Base-by-base conservation (phyloP, 306 rosid genomes). In the Hippophae tibetana region DNA sequence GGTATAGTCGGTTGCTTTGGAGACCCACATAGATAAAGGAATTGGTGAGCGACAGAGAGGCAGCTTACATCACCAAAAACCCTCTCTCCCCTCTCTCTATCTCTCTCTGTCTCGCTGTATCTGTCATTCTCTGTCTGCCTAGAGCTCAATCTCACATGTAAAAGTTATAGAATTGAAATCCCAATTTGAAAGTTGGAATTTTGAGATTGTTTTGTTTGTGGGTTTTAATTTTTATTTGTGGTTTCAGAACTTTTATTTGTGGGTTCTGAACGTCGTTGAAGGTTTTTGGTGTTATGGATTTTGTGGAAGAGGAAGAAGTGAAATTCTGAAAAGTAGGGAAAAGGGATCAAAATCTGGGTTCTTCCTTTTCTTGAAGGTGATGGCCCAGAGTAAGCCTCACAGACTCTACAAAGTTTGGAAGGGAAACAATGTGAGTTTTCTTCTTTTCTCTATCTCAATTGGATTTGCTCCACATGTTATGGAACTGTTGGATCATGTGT, bases 371-470 rank as follows among this genome's bases (percentile, higher is more conserved):
- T 18, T 38, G 43, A 11, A 52, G 53, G 43, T 49, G 65, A 75
- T 71, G 78, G 69, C 56, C 57, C 81, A 61, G 41, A 64, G 76
- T 48, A 43, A 69, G 45, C 68, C 71, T 69, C 72, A 52, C 66
- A 85, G 96, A 71, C 79, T 92, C 51, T 88, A 92, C 72, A 82
- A 85, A 85, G 93, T 76, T 55, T 92, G 99, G 96, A 81, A 82
- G 65, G 96, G 99, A 73, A 78, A 75, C 77, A 92, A 92, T 65
- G 99, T 92, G 71, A 80, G 95, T 80, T 67, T 63, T 42, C 13
- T 9, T 13, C 23, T 54, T 5, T 55, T 60, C 40, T 48, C n/a
- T 47, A 7, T 42, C 31, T 44, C 40, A 18, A 10, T 64, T 69
- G 58, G 68, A 49, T 38, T 63, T n/a, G 3, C 57, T 54, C 9